Evolutionary conservation across 2,329 filamentous ascomycete species (phyloP).

Genomic region (Raffaelea albimanens): DNA sequence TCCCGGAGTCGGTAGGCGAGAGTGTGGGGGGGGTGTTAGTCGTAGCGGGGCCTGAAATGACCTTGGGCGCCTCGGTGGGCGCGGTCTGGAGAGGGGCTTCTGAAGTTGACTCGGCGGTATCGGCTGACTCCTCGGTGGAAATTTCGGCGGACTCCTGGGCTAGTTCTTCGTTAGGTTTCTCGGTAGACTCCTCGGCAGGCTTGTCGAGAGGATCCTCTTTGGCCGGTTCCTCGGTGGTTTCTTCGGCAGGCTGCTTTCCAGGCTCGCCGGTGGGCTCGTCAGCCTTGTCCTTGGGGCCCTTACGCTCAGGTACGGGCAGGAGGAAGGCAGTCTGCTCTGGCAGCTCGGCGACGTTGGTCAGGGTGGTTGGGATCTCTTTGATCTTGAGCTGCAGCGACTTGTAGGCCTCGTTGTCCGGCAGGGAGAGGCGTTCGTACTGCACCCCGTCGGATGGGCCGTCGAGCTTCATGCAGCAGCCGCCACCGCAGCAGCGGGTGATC

Average conservation of each 20-base stretch:
- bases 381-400: conserved; percentile 69
- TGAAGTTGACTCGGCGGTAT: too few species aligned
- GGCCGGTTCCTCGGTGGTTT: too few species aligned
- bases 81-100: too few species aligned
- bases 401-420: conserved; percentile 80
- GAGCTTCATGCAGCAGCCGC: conserved; percentile 50
- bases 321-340: conserved; percentile 70
- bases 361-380: conserved; percentile 59
- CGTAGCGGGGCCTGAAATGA: too few species aligned
- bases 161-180: too few species aligned
- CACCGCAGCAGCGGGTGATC: conserved; percentile 54
- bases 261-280: conserved; percentile 9
- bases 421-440: conserved; percentile 40
- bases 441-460: conserved; percentile 33
- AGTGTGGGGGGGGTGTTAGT: background rate
- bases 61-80: too few species aligned
- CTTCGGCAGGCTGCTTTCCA: too few species aligned
- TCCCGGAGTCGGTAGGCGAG: background rate
- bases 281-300: conserved; percentile 12
- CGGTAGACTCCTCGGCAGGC: too few species aligned
- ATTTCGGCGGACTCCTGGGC: too few species aligned
- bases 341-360: conserved; percentile 63
- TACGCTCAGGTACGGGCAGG: conserved; percentile 37
- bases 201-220: too few species aligned
- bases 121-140: too few species aligned